These are phyloP conservation scores for Chamaecyparis obtusa DNA, from an alignment of 75 land plant genomes.

Conservation along the genomic window DNA sequence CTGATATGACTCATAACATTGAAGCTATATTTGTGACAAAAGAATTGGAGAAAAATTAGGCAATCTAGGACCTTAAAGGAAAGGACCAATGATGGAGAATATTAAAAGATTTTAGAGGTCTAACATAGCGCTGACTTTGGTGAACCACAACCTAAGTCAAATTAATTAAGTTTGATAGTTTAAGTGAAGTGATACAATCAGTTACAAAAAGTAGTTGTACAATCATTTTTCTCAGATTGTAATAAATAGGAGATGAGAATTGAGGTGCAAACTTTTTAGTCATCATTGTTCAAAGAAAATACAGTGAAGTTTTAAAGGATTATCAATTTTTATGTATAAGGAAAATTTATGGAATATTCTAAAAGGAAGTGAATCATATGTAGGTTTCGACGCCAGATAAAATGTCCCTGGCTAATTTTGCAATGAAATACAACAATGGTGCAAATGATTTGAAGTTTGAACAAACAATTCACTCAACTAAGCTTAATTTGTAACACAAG, in stretches of 20 bases:
- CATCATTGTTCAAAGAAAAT: neutral
- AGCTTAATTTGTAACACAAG: too few relatives aligned
- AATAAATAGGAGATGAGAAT: too few relatives aligned
- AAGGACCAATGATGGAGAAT: neutral
- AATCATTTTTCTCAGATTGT: neutral
- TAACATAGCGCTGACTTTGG: neutral
- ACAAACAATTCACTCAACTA: too few relatives aligned
- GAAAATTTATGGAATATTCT: too few relatives aligned
- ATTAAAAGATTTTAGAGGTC: neutral
- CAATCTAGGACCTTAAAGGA: too few relatives aligned
- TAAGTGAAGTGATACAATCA: too few relatives aligned
- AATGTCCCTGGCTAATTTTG: neutral
- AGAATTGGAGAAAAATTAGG: too few relatives aligned
- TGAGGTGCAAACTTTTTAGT: neutral
- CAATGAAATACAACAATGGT: too few relatives aligned
- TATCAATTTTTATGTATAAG: neutral
- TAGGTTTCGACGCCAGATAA: neutral
- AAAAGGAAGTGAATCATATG: neutral
- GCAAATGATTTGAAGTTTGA: too few relatives aligned
- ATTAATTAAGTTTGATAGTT: neutral
- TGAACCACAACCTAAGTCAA: neutral
- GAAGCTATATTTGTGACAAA: too few relatives aligned
- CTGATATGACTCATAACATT: too few relatives aligned
- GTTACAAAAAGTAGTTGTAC: neutral
- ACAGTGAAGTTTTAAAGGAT: neutral